phyloP scores from a whole-genome alignment of 2,329 filamentous ascomycete species.

The Cadophora sp. region DNA sequence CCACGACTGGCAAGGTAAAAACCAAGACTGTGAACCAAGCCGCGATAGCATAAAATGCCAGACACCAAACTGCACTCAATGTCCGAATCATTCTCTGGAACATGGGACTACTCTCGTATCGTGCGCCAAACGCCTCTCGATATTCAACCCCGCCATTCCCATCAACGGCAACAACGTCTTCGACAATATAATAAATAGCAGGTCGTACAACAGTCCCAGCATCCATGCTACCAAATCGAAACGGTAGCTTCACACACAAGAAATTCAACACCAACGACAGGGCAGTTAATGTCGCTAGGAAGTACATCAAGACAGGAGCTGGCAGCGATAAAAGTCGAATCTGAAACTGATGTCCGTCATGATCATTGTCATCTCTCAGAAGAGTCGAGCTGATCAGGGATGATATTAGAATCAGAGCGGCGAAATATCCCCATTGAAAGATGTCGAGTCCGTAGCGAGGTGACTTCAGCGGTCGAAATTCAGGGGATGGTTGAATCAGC shows the following conservation, averaged over 20 bases:
- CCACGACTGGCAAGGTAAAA: conserved; percentile 27
- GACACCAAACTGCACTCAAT: conserved; percentile 36
- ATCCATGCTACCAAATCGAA: conserved; percentile 35
- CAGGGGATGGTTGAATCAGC: conserved; percentile 27
- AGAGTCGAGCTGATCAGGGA: conserved; percentile 33
- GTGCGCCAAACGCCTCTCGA: conserved; percentile 50
- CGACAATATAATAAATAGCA: conserved; percentile 68
- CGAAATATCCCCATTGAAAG: conserved; percentile 40
- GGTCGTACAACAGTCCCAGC: conserved; percentile 47
- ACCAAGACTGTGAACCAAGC: conserved; percentile 29
- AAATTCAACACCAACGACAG: conserved; percentile 32
- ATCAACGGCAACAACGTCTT: conserved; percentile 74
- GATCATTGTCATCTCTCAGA: conserved; percentile 31
- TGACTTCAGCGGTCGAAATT: conserved; percentile 30
- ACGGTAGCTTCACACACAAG: conserved; percentile 29
- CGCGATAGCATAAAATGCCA: conserved; percentile 33
- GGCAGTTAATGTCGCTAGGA: conserved; percentile 33
- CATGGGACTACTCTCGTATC: conserved; percentile 50
- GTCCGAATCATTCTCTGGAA: conserved; percentile 51
- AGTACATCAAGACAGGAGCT: conserved; percentile 34
- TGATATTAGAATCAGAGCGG: conserved; percentile 34
- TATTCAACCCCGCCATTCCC: conserved; percentile 62
- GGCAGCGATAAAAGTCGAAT: conserved; percentile 31
- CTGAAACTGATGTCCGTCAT: conserved; percentile 33
- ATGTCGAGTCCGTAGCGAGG: conserved; percentile 32